Conservation (phyloP, 1,284 basidiomycete species). For the Moesziomyces antarcticus region DNA sequence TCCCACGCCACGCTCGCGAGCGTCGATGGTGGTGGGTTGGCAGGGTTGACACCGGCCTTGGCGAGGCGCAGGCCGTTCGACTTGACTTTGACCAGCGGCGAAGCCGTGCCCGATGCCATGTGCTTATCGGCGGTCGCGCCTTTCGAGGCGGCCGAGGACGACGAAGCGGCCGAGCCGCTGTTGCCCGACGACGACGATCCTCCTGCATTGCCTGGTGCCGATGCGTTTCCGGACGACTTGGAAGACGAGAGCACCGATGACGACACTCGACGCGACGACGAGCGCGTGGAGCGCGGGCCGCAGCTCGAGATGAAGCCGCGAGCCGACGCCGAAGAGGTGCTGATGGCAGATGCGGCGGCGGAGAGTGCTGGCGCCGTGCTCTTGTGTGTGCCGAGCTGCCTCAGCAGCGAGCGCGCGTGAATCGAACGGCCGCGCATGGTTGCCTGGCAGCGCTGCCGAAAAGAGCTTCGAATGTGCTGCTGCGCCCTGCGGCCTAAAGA, state of each 20-base stretch:
- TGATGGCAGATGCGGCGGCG: conserved; percentile 7
- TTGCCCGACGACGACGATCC: conserved; percentile 23
- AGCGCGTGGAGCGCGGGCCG: conserved; percentile 29
- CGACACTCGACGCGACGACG: conserved; percentile 24
- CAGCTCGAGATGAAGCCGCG: conserved; percentile 40
- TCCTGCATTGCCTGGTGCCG: conserved; percentile 20
- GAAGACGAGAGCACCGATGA: conserved; percentile 39
- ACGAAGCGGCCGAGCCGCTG: conserved; percentile 32
- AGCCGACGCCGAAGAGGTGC: conserved; percentile 4
- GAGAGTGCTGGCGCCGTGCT: conserved; percentile 22
- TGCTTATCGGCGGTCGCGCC: conserved; percentile 17
- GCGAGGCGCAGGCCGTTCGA: conserved; percentile 14
- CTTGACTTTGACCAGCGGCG: conserved; percentile 33
- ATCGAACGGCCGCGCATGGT: conserved; percentile 48
- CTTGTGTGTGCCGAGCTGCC: conserved; percentile 24
- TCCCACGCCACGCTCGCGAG: conserved; percentile 46
- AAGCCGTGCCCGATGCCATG: conserved; percentile 11
- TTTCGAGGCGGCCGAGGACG: conserved; percentile 27
- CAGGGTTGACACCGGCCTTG: conserved; percentile 18
- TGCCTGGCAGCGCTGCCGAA: conserved; percentile 2
- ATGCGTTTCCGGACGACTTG: conserved; percentile 30
- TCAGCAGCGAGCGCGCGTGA: conserved; percentile 39
- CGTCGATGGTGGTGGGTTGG: conserved; percentile 51
- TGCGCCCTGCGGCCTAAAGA: too few species aligned
- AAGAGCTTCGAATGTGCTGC: background rate